Conservation (phyloP, 306 rosid genomes). For the Trichosanthes cucumerina region DNA sequence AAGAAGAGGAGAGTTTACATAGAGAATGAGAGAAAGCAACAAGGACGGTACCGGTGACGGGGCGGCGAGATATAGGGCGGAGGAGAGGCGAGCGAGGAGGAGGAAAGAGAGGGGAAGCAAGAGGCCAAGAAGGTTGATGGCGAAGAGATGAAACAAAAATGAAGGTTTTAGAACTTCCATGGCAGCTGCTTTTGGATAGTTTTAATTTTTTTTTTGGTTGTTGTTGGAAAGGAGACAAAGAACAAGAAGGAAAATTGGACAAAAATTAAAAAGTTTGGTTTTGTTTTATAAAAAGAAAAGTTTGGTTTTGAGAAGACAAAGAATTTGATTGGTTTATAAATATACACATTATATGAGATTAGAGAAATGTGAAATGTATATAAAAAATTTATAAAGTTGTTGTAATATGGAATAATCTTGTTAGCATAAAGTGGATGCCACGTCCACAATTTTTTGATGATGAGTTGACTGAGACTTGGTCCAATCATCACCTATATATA, state of each 20-base stretch:
- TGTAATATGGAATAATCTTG: not conserved
- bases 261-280: not conserved
- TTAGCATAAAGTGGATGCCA: constrained; percentile 6
- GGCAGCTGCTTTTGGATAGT: constrained; percentile 13
- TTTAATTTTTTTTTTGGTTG: not conserved
- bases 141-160: constrained; percentile 30
- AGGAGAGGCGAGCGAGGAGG: constrained; percentile 47
- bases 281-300: not conserved
- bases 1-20: constrained; percentile 32
- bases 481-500: not conserved
- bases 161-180: constrained; percentile 14
- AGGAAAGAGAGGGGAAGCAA: constrained; percentile 72
- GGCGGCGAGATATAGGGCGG: constrained; percentile 16
- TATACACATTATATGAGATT: not conserved
- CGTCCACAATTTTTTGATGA: not conserved
- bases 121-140: constrained; percentile 47
- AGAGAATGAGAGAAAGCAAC: constrained; percentile 23
- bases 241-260: not conserved
- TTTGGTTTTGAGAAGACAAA: not conserved
- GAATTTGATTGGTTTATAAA: not conserved
- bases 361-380: no score
- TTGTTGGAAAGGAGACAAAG: not conserved
- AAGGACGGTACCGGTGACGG: constrained; percentile 7
- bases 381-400: not conserved
- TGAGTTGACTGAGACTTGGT: constrained; percentile 2